Evolutionary conservation across 1,284 basidiomycete genomes (phyloP).

Genomic region (Puccinia hordei): DNA sequence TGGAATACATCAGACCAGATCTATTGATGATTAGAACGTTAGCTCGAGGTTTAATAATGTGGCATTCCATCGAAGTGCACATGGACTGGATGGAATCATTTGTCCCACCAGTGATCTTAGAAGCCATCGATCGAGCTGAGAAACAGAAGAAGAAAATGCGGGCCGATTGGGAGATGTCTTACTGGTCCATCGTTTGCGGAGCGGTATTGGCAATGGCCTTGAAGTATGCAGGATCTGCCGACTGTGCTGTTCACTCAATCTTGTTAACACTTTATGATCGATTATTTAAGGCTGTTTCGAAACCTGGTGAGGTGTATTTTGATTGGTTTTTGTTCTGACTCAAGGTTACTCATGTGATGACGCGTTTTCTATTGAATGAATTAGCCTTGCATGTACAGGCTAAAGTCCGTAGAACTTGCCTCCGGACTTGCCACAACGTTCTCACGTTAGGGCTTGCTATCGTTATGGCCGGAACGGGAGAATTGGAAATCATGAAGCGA

Average conservation of each 20-base stretch:
- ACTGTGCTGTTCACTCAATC: constrained; percentile 78
- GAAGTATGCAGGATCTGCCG: constrained; percentile 89
- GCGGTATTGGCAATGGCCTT: constrained; percentile 87
- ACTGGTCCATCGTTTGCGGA: constrained; percentile 84
- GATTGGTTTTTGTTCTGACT: constrained; percentile 58
- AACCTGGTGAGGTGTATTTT: constrained; percentile 59
- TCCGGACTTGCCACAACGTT: constrained; percentile 84
- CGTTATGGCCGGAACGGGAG: constrained; percentile 95
- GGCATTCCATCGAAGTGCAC: constrained; percentile 74
- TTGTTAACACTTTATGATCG: constrained; percentile 79
- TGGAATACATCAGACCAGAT: constrained; percentile 84
- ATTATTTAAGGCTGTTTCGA: constrained; percentile 65
- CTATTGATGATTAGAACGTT: constrained; percentile 80
- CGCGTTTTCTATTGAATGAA: constrained; percentile 19
- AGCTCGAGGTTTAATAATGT: constrained; percentile 79
- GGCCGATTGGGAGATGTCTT: constrained; percentile 73
- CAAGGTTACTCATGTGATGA: constrained; percentile 64
- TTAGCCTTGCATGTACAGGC: constrained; percentile 49
- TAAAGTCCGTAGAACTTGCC: constrained; percentile 74
- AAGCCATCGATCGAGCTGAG: constrained; percentile 64
- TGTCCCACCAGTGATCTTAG: constrained; percentile 71
- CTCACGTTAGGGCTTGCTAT: constrained; percentile 81
- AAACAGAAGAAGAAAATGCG: constrained; percentile 65
- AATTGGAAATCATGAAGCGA: constrained; percentile 84
- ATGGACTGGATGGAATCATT: constrained; percentile 76